Percentiles rank a stretch among this genome's conserved stretches.
These are phyloP conservation scores for Nemania serpens DNA, from an alignment of 2,329 filamentous ascomycete species.

Conservation along the genomic window DNA sequence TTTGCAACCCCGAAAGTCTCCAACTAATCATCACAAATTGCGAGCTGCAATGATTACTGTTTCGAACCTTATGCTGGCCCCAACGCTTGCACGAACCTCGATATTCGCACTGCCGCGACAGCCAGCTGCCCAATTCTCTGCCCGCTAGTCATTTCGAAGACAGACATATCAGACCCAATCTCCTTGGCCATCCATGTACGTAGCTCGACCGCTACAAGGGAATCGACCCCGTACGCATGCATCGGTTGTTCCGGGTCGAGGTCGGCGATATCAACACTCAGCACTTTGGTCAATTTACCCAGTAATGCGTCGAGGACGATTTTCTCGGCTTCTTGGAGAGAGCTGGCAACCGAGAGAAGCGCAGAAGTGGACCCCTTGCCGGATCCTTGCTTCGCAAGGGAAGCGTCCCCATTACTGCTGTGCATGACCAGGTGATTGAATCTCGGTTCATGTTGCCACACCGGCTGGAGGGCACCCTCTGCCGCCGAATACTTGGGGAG, in stretches of 20 bases:
- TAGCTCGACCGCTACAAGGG: constrained; percentile 41
- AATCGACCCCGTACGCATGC: constrained; percentile 40
- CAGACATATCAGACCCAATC: constrained; percentile 16
- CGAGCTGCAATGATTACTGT: too few relatives aligned
- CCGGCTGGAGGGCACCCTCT: constrained; percentile 8
- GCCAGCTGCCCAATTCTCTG: constrained; percentile 15
- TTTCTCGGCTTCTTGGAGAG: not conserved
- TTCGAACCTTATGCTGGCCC: too few relatives aligned
- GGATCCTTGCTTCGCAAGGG: not conserved
- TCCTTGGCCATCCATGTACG: constrained; percentile 37
- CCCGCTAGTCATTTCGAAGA: constrained; percentile 28
- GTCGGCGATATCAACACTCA: constrained; percentile 30
- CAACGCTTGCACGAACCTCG: constrained; percentile 2
- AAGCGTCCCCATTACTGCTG: not conserved
- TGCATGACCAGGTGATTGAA: constrained; percentile 16
- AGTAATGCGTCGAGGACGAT: constrained; percentile 22
- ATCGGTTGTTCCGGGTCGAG: constrained; percentile 34
- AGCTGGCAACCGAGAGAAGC: constrained; percentile 5
- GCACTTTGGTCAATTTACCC: constrained; percentile 19
- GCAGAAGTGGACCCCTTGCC: constrained; percentile 1
- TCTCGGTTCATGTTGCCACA: constrained; percentile 12
- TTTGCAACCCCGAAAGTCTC: too few relatives aligned
- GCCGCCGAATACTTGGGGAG: constrained; percentile 11
- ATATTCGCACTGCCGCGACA: constrained; percentile 1
- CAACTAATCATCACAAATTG: too few relatives aligned